These are phyloP conservation scores for Aureobasidium melanogenum DNA, from an alignment of 2,329 filamentous ascomycete species.

Conservation along the genomic window DNA sequence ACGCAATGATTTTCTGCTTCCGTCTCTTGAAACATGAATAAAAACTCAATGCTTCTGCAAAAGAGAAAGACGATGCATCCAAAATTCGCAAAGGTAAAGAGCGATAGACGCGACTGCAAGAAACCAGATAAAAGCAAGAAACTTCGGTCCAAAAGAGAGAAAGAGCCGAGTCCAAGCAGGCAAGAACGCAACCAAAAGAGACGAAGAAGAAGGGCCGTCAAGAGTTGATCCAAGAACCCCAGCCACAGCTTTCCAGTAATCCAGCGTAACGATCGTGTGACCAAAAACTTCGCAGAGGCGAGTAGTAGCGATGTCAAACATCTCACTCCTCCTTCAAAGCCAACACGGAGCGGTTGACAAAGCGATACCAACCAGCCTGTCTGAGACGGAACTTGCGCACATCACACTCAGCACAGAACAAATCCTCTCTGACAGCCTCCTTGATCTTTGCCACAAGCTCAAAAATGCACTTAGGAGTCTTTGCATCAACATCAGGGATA, in stretches of 20 bases:
- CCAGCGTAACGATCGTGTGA: background rate
- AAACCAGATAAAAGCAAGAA: background rate
- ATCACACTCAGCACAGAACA: background rate
- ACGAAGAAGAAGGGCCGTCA: background rate
- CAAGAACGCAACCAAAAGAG: background rate
- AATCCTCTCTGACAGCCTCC: background rate
- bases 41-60: background rate
- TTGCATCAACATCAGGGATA: background rate
- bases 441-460: background rate
- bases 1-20: background rate
- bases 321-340: background rate
- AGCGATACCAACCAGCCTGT: slow-evolving; percentile 7
- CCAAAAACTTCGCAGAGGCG: too few relatives aligned
- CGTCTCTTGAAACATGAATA: background rate
- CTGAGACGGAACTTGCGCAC: background rate
- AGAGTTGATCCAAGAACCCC: background rate
- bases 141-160: background rate
- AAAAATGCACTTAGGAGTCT: background rate
- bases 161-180: background rate
- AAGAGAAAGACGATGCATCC: background rate
- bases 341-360: slow-evolving; percentile 1
- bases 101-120: background rate
- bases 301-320: background rate
- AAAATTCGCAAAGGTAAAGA: background rate
- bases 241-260: background rate